phyloP scores from a whole-genome alignment of 257 asterid genomes.

The Solanum peruvianum region DNA sequence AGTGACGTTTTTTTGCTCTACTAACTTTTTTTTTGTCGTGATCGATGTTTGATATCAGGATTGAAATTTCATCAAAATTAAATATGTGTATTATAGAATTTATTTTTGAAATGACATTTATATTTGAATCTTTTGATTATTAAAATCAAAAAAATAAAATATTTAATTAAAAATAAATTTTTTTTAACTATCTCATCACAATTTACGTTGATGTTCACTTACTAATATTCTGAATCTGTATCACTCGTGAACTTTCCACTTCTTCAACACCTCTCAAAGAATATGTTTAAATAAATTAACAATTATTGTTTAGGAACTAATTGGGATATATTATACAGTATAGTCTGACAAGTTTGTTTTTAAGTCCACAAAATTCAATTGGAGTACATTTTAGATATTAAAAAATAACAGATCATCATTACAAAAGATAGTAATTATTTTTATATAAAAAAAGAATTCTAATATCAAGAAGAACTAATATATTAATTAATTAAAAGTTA shows the following conservation, averaged over 20 bases:
- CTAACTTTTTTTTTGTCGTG: background rate
- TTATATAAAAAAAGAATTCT: background rate
- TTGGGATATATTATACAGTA: background rate
- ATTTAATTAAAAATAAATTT: accelerated
- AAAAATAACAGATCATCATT: background rate
- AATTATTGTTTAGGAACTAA: background rate
- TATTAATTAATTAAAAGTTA: background rate
- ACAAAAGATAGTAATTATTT: background rate
- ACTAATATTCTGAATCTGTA: background rate
- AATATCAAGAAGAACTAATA: background rate
- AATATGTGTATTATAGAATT: accelerated
- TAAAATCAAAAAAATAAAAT: accelerated
- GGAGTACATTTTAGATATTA: background rate
- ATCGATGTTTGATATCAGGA: accelerated
- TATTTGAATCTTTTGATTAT: background rate
- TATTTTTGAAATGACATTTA: too few relatives aligned
- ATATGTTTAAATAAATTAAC: background rate
- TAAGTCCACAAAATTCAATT: background rate
- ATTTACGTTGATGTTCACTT: background rate
- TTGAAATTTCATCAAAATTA: accelerated
- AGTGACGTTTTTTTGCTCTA: background rate
- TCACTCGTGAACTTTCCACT: background rate
- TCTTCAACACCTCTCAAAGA: background rate
- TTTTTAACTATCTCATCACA: accelerated
- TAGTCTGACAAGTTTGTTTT: background rate